phyloP scores from a whole-genome alignment of 2,329 filamentous ascomycete genomes.

The Balansia obtecta region DNA sequence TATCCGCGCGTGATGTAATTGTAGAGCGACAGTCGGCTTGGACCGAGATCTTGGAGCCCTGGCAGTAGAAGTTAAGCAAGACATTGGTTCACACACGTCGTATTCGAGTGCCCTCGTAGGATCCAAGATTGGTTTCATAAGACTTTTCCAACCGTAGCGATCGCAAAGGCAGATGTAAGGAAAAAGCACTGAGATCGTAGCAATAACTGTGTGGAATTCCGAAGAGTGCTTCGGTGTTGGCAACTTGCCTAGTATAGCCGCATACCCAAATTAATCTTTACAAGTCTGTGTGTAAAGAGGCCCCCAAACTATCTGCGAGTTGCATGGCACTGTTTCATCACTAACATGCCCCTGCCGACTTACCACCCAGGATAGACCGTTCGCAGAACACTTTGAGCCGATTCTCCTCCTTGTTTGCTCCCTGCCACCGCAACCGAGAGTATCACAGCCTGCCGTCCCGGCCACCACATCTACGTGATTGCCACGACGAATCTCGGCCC shows the following conservation, averaged over 20 bases:
- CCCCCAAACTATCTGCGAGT: conserved; percentile 29
- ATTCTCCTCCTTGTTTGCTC: conserved; percentile 45
- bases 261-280: conserved; percentile 36
- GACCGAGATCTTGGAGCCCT: neutral
- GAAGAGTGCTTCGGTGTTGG: too few relatives aligned
- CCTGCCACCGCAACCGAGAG: conserved; percentile 8
- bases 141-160: too few relatives aligned
- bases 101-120: neutral
- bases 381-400: conserved; percentile 48
- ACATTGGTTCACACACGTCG: neutral
- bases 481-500: conserved; percentile 42
- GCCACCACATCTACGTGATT: conserved; percentile 51
- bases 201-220: too few relatives aligned
- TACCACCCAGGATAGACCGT: conserved; percentile 43
- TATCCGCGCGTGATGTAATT: neutral
- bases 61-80: neutral
- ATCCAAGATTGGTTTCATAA: too few relatives aligned
- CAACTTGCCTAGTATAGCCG: conserved; percentile 34
- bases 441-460: conserved; percentile 24
- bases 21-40: neutral
- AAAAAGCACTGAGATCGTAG: too few relatives aligned
- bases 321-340: conserved; percentile 5
- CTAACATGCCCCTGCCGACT: conserved; percentile 5
- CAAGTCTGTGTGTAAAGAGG: conserved; percentile 45
- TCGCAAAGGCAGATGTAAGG: too few relatives aligned